Base-by-base conservation (phyloP, 73 alveolate genomes). In the Paramecium primaurelia region DNA sequence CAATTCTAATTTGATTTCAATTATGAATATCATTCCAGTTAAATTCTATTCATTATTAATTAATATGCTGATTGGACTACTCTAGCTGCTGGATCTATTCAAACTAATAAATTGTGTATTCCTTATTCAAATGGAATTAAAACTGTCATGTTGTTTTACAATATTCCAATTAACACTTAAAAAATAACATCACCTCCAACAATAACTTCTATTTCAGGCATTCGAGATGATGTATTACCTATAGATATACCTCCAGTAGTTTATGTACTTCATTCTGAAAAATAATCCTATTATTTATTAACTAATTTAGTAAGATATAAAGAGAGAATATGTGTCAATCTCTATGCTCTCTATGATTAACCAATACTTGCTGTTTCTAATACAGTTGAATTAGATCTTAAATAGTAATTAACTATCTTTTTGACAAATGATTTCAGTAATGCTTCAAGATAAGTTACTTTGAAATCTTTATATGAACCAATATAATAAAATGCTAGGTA, bases 31-130 rank as follows among this genome's bases (percentile, higher is more conserved):
- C 47, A 12, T 28, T 6, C 26, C 22, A 64, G 28, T 28, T 7
- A 64, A 3, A 64, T 64, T 4, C 28, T 64, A 9, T 75, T 75
- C 34, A 75, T 75, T 42, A 22, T 75, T 5, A 75, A 75, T 42
- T 28, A 75, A 37, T 75, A 75, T 75, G 88, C 37, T 12, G 88
- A 38, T 36, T 75, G 88, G 88, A 75, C 38, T n/a, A 38, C 88
- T 38, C 22, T 75, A 5, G 12, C 38, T 7, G 26, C 18, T 3
- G 84, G 49, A 11, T 64, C 42, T 9, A 32, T 64, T 28, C 12
- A 64, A 34, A 30, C 42, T n/a, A 28, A 64, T 28, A 32, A 64
- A 28, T 64, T 64, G 12, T 28, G 42, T 14, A 64, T 64, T 28
- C 51, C 47, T 5, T 64, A 64, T 28, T 11, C 84, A 4, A 64